Conservation (phyloP, 2,329 filamentous ascomycete species). For the Calonectria crousiana region DNA sequence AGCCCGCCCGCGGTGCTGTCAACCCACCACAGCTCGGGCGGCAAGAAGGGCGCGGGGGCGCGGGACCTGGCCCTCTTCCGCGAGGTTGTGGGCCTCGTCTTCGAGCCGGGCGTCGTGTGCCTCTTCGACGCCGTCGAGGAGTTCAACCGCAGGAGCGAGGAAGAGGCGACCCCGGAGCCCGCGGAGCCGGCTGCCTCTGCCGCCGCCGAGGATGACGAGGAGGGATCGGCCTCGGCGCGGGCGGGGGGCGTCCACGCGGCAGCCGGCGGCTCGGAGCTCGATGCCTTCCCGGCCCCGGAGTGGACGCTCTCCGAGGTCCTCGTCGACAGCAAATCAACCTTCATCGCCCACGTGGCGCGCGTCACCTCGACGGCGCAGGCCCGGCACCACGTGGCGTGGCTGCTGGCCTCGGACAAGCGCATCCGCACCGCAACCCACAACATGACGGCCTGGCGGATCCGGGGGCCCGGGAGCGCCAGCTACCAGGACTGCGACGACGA, state of each 20-base stretch:
- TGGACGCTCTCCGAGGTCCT: slow-evolving; percentile 84
- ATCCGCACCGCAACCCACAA: slow-evolving; percentile 93
- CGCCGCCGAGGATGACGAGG: slow-evolving; percentile 35
- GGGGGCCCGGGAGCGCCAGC: slow-evolving; percentile 62
- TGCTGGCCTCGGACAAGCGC: slow-evolving; percentile 86
- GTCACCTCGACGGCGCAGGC: slow-evolving; percentile 81
- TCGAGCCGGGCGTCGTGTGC: slow-evolving; percentile 81
- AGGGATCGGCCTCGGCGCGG: not conserved
- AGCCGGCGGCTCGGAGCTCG: slow-evolving; percentile 39
- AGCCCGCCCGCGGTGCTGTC: slow-evolving; percentile 79
- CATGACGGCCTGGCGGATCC: slow-evolving; percentile 93
- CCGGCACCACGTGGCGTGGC: slow-evolving; percentile 76
- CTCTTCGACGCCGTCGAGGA: slow-evolving; percentile 93
- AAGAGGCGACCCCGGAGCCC: slow-evolving; percentile 42
- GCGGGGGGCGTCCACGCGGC: not conserved
- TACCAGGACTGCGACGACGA: slow-evolving; percentile 97
- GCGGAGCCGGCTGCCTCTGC: slow-evolving; percentile 38
- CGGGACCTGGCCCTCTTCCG: slow-evolving; percentile 77
- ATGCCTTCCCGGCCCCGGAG: slow-evolving; percentile 41
- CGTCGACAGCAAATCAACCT: slow-evolving; percentile 87
- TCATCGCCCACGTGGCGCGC: slow-evolving; percentile 80
- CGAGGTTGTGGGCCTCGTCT: slow-evolving; percentile 75
- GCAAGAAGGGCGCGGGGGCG: slow-evolving; percentile 78
- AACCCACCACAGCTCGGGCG: slow-evolving; percentile 84
- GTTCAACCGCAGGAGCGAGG: slow-evolving; percentile 61